Base-by-base conservation (phyloP, 2,329 filamentous ascomycete genomes). In the Zasmidium angulare region DNA sequence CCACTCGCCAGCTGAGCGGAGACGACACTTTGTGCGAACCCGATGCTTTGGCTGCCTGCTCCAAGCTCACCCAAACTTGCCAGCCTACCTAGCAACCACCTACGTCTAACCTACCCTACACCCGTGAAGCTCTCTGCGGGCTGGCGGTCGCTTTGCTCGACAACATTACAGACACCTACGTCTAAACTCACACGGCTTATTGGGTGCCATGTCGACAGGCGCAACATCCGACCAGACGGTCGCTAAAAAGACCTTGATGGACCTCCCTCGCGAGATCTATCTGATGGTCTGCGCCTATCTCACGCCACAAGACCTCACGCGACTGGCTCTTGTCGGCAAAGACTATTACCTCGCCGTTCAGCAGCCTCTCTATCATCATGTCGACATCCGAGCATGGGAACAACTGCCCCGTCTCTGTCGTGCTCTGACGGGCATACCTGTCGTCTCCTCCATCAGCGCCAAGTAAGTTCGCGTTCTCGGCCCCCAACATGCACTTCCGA, bases 251-350 rank as follows among this genome's bases (percentile, higher is more conserved):
- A 43, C 36, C 7, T 53, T 68, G 53, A 59, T 67, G 21, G 55
- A 62, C 7, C 60, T 66, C n/a, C 66, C 63, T 1, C 62, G 64
- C 11, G 67, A 69, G 63, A 61, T 69, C 10, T 69, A 63, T 26
- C 56, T 69, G 3, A 51, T 58, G 51, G 53, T 67, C 11, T 66
- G 62, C 58, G 50, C 54, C 9, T 59, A 62, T 47, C 58, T 68
- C 1, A 50, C 36, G 2, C 55, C 61, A 6, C 48, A 31, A 9
- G 62, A 69, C n/a, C 59, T 64, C 21, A 19, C 61, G 3, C 43
- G 22, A 6, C 55, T 68, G 26, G 58, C 62, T 21, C 43, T 55
- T 20, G 53, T 62, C 19, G 62, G 48, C 47, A 56, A 58, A 23
- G 62, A 68, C 55, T 54, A 62, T 50, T 67, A 69, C 56, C 56